Conservation (phyloP, 2,329 filamentous ascomycete species). For the Ophiostoma piceae region DNA sequence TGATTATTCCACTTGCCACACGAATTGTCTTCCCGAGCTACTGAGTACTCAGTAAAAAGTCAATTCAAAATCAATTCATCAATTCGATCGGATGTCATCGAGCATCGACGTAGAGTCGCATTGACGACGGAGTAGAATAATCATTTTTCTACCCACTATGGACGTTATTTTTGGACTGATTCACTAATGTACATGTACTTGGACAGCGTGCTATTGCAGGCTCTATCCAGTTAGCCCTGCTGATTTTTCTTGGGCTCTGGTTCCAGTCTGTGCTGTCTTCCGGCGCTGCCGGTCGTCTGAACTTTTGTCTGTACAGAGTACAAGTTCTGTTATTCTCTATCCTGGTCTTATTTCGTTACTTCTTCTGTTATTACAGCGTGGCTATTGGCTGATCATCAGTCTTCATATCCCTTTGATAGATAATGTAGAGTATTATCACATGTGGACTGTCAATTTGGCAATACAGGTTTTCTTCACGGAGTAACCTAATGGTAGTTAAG, state of each 20-base stretch:
- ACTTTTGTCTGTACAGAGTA: neutral
- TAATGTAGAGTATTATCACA: neutral
- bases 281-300: conserved; percentile 6
- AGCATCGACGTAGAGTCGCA: neutral
- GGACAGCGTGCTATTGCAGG: neutral
- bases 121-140: neutral
- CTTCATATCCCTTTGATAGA: neutral
- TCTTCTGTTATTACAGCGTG: neutral
- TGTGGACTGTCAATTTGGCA: neutral
- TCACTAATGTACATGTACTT: neutral
- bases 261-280: neutral
- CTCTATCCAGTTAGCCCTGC: neutral
- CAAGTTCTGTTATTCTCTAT: neutral
- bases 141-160: neutral
- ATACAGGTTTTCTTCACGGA: neutral
- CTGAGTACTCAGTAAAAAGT: neutral
- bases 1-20: neutral
- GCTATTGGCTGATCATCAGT: neutral
- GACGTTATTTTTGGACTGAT: conserved; percentile 2
- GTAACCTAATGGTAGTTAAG: neutral
- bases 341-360: neutral
- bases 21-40: neutral
- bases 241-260: neutral
- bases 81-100: neutral
- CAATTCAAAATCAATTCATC: no score